Evolutionary conservation across 2,329 filamentous ascomycete genomes (phyloP), one percentile per base, ranked within the genome.

Genomic region (Rugonectria rugulosa): DNA sequence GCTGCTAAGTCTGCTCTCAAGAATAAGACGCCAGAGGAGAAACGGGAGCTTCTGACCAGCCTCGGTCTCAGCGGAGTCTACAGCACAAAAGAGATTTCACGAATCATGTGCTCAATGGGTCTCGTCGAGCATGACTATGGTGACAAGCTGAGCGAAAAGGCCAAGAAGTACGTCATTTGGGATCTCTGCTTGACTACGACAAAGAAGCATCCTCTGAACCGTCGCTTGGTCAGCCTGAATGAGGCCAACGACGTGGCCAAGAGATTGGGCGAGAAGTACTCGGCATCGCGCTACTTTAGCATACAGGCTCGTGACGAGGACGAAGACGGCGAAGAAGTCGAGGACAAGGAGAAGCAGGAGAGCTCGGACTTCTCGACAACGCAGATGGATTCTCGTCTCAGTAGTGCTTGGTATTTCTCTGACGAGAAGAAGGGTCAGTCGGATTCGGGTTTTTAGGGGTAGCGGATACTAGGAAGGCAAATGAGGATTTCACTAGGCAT

Each of bases 191-290:
- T 49, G 23, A 73, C 71, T 1, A 60, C 66, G 12, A 70, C 73
- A 64, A 49, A 64, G 42, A 67, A 66, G 50, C 57, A 72, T 27
- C 66, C 70, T 23, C 72, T 67, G 26, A 76, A 75, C 60, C 77
- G 83, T 23, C 77, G 77, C 3, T 76, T 86, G 14, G 81, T 83
- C 44, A 82, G 78, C 57, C 73, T 85, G 42, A 77, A 79, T 65
- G 81, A 85, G 65, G 82, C 82, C 44, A 85, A 84, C 63, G 82
- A 86, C 64, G 83, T 86, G 60, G 82, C 83, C 37, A 81, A 77
- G 66, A 73, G 83, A 23, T 70, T 86, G 12, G 80, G 81, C 53
- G 81, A 85, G 69, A 79, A 72, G 65, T 77, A 80, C 61, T 65
- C 68, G 20, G 56, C 62, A 5, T 72, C 70, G 8, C 68, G 74